These are phyloP conservation scores for Pythium phragmiticola DNA, from an alignment of 352 stramenopile genomes.

Conservation along the genomic window DNA sequence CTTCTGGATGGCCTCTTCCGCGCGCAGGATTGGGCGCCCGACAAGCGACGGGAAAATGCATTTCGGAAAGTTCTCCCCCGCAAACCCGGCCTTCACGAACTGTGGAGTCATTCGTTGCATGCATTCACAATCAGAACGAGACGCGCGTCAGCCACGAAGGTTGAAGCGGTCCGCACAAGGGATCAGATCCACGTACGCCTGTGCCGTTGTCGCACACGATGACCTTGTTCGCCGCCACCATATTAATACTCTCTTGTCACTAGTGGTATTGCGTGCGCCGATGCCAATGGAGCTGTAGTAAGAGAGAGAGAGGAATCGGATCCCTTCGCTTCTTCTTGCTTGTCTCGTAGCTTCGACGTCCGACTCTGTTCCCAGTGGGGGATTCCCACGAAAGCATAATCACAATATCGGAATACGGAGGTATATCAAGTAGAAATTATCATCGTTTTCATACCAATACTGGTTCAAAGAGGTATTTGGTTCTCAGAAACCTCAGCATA, in stretches of 20 bases:
- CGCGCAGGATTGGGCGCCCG: slow-evolving; percentile 91
- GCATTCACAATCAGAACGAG: neutral
- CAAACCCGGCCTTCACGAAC: slow-evolving; percentile 93
- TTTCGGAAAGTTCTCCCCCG: slow-evolving; percentile 93
- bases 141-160: neutral
- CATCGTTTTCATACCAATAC: neutral
- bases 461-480: neutral
- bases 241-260: slow-evolving; percentile 20
- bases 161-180: neutral
- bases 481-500: neutral
- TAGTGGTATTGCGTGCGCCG: neutral
- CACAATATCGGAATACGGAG: slow-evolving; percentile 14
- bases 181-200: slow-evolving; percentile 45
- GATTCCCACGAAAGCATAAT: slow-evolving; percentile 11
- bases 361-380: slow-evolving; percentile 11
- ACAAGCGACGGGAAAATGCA: slow-evolving; percentile 95
- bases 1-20: slow-evolving; percentile 88
- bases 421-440: slow-evolving; percentile 4
- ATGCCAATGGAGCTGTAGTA: neutral
- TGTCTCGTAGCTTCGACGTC: slow-evolving; percentile 23
- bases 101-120: slow-evolving; percentile 14
- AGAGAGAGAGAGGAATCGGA: neutral
- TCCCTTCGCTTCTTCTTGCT: slow-evolving; percentile 5
- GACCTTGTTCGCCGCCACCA: slow-evolving; percentile 88
- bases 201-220: slow-evolving; percentile 89